Base-by-base conservation (phyloP, 2,329 filamentous ascomycete species). In the Stagonosporopsis tanaceti region DNA sequence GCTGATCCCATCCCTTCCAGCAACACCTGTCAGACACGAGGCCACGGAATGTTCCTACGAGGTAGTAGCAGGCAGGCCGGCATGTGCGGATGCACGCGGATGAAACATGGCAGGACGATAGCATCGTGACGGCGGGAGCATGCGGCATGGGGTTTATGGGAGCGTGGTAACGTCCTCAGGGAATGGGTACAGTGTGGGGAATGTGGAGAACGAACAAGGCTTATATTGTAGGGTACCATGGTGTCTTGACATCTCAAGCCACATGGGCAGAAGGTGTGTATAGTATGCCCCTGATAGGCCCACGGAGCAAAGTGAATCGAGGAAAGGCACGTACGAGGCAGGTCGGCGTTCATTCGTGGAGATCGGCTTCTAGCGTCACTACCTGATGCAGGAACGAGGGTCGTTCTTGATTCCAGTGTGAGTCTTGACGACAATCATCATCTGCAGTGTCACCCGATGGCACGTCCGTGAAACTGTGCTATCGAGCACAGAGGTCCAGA, bases 371-470 rank as follows among this genome's bases (percentile, higher is more conserved):
- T 57, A 57, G 54, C 48, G 48, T 28, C 24, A 40, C 51, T 24
- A 52, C 50, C 53, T 25, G 17, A 32, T 27, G 38, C 54, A 57
- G 54, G 44, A 52, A 44, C 48, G 35, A 47, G n/a, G 15, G 6
- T 20, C 9, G 5, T 37, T 17, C 30, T 47, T 46, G 47, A 44
- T 30, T 37, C 37, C 4, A 47, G 28, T 20, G 17, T 48, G 44
- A 45, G 44, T 52, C 48, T 50, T 44, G 48, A 53, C 38, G 20
- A 39, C 27, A 48, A 15, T 27, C 6, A 3, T 20, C 38, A 30
- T 35, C 54, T 57, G 54, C 45, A 44, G 54, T 57, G 54, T 57
- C 50, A 57, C 54, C 54, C 27, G 14, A 57, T 57, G 48, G 41
- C 22, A 53, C 54, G 20, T 44, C 34, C 34, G n/a, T 53, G 48